Evolutionary conservation across 768 basidiomycete species (phyloP), one percentile per base, ranked within the genome.

Genomic region (Termitomyces sp.): DNA sequence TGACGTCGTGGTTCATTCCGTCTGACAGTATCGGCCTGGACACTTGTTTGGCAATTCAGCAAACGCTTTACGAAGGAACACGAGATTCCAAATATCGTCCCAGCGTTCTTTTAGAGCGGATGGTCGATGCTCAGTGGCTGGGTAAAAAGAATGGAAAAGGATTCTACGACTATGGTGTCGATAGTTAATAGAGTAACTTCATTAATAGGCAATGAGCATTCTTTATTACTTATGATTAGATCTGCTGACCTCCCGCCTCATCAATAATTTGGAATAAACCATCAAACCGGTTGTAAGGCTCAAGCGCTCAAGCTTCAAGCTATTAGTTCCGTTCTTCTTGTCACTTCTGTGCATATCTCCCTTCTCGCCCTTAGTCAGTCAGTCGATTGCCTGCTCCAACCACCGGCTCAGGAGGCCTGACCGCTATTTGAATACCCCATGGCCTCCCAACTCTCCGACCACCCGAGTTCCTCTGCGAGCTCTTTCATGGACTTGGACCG

Each of bases 81-180:
- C 83, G 89, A 0, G 96, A 98, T 70, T 90, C 89, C 9, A 98
- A 98, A 70, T 98, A 98, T 70, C 85, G 96, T 6, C 95, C 96
- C 0, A 87, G 88, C 56, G 78, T 94, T 23, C 78, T 98, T 16
- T 80, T 98, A 9, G 90, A 94, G 63, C 81, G 93, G 33, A 98
- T 98, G 96, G 96, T 98, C 5, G 92, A 96, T 66, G 96, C 96
- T 18, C 86, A 89, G 47, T 98, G 91, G 91, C 79, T 89, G 49
- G 96, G 96, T 11, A 87, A 80, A 77, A 96, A 96, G 78, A 91
- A 82, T 54, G 94, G 94, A 4, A 93, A 89, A 68, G 94, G 95
- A 16, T 98, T 98, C 70, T 98, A 97, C 64, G 92, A 95, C 59
- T 97, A 97, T 64, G 63, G 68, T 3, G 11, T 39, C 60, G 63